These are phyloP conservation scores for Lachancea kluyveri DNA, from an alignment of 805 yeast genomes.

Conservation along the genomic window DNA sequence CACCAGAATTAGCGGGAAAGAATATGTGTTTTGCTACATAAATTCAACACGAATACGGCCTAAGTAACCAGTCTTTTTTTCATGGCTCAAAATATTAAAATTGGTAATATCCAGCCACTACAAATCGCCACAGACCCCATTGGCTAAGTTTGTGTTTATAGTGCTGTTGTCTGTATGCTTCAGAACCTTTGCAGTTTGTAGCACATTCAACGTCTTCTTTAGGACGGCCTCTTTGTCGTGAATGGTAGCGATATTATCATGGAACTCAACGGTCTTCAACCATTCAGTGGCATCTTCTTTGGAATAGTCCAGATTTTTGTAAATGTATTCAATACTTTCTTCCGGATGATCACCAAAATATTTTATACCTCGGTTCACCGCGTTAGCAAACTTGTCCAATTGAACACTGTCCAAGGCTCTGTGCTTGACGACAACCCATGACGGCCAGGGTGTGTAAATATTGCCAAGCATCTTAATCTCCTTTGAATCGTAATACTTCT, in stretches of 20 bases:
- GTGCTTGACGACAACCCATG: slow-evolving; percentile 74
- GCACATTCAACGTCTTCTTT: slow-evolving; percentile 52
- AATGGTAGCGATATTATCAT: slow-evolving; percentile 36
- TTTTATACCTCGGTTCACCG: slow-evolving; percentile 59
- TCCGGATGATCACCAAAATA: slow-evolving; percentile 56
- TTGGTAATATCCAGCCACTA: too few species aligned
- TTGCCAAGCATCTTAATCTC: slow-evolving; percentile 83
- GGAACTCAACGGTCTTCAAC: slow-evolving; percentile 71
- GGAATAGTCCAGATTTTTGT: slow-evolving; percentile 65
- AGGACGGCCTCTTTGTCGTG: slow-evolving; percentile 46
- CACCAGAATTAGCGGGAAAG: too few species aligned
- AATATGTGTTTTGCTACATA: too few species aligned
- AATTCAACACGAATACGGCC: too few species aligned
- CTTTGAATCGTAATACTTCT: slow-evolving; percentile 69
- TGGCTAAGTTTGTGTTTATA: too few species aligned
- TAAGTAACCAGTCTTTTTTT: too few species aligned
- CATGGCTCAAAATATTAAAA: too few species aligned
- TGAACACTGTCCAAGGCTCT: slow-evolving; percentile 33
- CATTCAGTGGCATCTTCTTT: slow-evolving; percentile 74
- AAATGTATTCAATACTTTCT: slow-evolving; percentile 62
- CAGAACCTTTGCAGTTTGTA: slow-evolving; percentile 58
- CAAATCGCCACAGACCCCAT: too few species aligned
- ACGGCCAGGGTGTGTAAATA: slow-evolving; percentile 94
- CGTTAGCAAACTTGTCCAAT: slow-evolving; percentile 39
- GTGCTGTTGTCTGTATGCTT: too few species aligned